phyloP scores from a whole-genome alignment of 495 filamentous ascomycete species.

The Bathelium albidoporum region DNA sequence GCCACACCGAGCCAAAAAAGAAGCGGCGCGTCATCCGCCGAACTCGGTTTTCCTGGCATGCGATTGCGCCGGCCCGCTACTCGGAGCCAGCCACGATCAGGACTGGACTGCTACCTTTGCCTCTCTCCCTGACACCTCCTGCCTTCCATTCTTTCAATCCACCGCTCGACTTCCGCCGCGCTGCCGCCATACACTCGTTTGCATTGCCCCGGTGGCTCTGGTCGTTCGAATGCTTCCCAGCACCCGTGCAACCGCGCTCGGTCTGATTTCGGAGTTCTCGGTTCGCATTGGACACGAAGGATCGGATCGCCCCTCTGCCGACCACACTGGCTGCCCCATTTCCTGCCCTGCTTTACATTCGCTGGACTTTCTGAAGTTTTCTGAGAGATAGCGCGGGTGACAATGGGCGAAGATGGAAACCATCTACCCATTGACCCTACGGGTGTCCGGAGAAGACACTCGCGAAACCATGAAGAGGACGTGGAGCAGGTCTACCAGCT shows the following conservation, averaged over 20 bases:
- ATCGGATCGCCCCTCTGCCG: not conserved
- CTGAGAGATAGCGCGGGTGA: not conserved
- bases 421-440: not conserved
- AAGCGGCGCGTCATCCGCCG: not conserved
- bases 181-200: conserved; percentile 1
- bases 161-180: not conserved
- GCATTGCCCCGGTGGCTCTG: not conserved
- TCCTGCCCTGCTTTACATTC: not conserved
- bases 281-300: not conserved
- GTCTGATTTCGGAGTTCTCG: not conserved
- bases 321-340: not conserved
- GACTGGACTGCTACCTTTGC: too few relatives aligned
- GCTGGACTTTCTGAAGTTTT: not conserved
- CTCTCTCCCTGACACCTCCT: not conserved
- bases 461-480: not conserved
- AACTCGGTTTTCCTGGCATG: not conserved
- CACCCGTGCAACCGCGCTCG: not conserved
- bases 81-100: not conserved
- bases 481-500: not conserved
- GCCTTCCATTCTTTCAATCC: not conserved
- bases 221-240: not conserved
- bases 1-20: not conserved
- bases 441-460: not conserved
- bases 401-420: not conserved
- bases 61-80: not conserved